phyloP scores from a whole-genome alignment of 352 stramenopile genomes.

The Globisporangium cylindrosporum region DNA sequence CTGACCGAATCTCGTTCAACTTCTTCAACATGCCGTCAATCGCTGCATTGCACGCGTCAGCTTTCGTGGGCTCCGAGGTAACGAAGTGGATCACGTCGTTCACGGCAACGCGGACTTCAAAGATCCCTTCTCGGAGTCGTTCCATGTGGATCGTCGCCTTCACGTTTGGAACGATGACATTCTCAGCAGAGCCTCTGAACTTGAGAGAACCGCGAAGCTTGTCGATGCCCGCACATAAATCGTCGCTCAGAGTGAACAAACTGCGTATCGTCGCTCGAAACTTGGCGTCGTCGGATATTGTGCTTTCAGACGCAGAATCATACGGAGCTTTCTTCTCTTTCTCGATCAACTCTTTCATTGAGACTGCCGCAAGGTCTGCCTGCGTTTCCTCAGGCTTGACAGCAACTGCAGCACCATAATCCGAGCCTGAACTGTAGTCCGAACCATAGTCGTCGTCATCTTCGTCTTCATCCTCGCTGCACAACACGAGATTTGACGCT shows the following conservation, averaged over 20 bases:
- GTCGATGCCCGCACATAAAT: slow-evolving; percentile 59
- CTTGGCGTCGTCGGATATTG: slow-evolving; percentile 40
- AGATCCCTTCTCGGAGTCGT: slow-evolving; percentile 48
- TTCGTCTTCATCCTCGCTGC: slow-evolving; percentile 62
- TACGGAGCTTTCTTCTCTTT: slow-evolving; percentile 43
- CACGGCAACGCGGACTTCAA: slow-evolving; percentile 57
- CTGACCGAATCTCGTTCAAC: slow-evolving; percentile 44
- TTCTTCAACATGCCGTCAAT: slow-evolving; percentile 56
- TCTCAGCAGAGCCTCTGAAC: slow-evolving; percentile 48
- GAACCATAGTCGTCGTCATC: slow-evolving; percentile 59
- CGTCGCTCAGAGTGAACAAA: slow-evolving; percentile 67
- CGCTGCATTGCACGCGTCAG: slow-evolving; percentile 61
- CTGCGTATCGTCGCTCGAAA: slow-evolving; percentile 72
- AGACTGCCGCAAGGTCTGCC: not conserved
- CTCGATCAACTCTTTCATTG: slow-evolving; percentile 20
- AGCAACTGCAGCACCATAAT: slow-evolving; percentile 29
- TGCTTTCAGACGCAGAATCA: slow-evolving; percentile 42
- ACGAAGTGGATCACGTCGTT: slow-evolving; percentile 63
- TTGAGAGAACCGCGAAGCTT: slow-evolving; percentile 55
- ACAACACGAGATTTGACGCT: slow-evolving; percentile 45
- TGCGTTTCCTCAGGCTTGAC: slow-evolving; percentile 24
- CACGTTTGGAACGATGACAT: slow-evolving; percentile 59
- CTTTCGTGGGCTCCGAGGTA: slow-evolving; percentile 36
- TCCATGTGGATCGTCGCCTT: slow-evolving; percentile 67
- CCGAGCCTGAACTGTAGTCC: slow-evolving; percentile 21